Evolutionary conservation across 2,329 filamentous ascomycete species (phyloP).

Genomic region (Paramyrothecium sp.): DNA sequence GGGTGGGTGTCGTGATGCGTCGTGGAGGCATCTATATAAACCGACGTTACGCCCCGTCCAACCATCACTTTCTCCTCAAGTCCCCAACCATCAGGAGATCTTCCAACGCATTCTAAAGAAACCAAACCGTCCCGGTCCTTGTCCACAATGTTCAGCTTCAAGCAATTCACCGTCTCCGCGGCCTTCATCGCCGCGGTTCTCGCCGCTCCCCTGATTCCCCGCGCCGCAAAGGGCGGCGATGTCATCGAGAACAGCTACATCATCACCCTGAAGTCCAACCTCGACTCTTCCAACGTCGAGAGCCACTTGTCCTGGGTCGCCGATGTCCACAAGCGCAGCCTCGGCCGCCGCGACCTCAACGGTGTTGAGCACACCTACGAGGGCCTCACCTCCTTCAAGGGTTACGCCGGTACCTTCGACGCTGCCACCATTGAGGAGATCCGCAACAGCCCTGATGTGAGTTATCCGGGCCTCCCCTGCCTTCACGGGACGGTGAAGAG

Average conservation of each 20-base stretch:
- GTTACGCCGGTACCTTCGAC: constrained; percentile 43
- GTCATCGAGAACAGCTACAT: constrained; percentile 50
- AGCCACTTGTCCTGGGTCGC: constrained; percentile 48
- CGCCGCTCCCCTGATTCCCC: constrained; percentile 16
- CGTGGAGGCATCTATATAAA: neutral
- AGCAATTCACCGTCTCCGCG: constrained; percentile 21
- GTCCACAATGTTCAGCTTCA: constrained; percentile 26
- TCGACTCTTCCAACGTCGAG: constrained; percentile 40
- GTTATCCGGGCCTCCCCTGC: constrained; percentile 4
- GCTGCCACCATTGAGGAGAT: constrained; percentile 37
- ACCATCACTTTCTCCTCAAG: constrained; percentile 6
- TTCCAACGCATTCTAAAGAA: constrained; percentile 2
- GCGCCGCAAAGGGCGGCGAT: constrained; percentile 14
- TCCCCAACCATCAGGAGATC: constrained; percentile 10
- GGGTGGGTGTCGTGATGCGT: neutral
- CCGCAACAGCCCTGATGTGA: constrained; percentile 39
- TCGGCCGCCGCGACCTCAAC: constrained; percentile 38
- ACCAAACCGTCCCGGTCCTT: neutral
- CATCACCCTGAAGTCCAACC: constrained; percentile 57
- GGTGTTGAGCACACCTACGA: constrained; percentile 29
- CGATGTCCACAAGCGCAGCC: constrained; percentile 53
- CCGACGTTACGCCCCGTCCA: constrained; percentile 2
- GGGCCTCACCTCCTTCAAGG: constrained; percentile 30
- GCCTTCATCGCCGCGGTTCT: constrained; percentile 20
- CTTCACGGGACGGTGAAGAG: neutral